Evolutionary conservation across 1,139 yeast species (phyloP), one percentile per base, ranked within the genome.

Genomic region (Geotrichum aggregatum): DNA sequence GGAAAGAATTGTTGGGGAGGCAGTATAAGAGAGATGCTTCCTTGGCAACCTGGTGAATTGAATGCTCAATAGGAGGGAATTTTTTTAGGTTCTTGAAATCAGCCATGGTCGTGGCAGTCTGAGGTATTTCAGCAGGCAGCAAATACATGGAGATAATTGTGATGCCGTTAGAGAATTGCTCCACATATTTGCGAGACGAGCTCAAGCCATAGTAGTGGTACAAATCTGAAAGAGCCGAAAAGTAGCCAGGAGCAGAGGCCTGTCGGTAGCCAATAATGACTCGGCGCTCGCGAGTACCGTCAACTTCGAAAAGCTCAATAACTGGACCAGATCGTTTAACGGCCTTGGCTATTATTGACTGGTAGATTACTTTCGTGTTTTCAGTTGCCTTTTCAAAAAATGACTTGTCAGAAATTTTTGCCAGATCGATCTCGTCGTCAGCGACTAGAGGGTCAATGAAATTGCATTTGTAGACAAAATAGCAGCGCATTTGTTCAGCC

Each of bases 21-120:
- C 96, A 87, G 71, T 87, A 92, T 61, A 92, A 76, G 64, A 92
- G 78, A 5, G 97, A 88, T 40, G 96, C 96, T 71, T 92, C 98
- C 73, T 88, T 89, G 65, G 87, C 85, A 59, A 92, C 87, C 74
- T 92, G 98, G 70, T 84, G 84, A 59, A 91, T 84, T 30, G 95
- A 84, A 63, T 86, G 78, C 63, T 86, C 91, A 59, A 73, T 72
- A 16, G 76, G 64, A 76, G 79, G 62, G 76, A 76, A 58, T 67
- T 63, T 63, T 55, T 60, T 63, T 52, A 66, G 58, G 22, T 59
- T 62, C 56, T 67, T 68, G 54, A 66, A 61, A 52, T 66, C 68
- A 45, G 67, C 63, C 46, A 67, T 58, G 28, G 70, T 67, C 35
- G 66, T 55, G 53, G 67, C 67, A 59, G 74, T 63, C 63, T 61